Evolutionary conservation across 495 filamentous ascomycete genomes (phyloP), one percentile per base, ranked within the genome.

Genomic region (Hypoxylon fragiforme): DNA sequence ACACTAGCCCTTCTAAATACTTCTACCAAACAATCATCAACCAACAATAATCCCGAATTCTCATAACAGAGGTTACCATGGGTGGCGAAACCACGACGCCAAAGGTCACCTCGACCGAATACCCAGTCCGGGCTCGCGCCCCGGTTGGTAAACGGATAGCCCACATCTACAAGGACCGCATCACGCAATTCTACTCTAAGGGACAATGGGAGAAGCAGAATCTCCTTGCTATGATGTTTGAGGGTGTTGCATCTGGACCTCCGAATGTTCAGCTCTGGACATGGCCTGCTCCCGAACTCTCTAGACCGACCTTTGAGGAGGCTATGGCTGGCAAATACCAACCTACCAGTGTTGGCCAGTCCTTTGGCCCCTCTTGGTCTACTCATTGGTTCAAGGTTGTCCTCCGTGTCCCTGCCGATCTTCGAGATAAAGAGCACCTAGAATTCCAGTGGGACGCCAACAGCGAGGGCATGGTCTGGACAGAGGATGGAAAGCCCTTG

Each of bases 351-450:
- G 84, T 91, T 44, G 91, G 92, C 22, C 78, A 85, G 48, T 81
- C 76, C 11, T 97, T 97, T 61, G 94, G 94, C 3, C 94, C 94
- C 8, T 92, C 91, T 37, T 98, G 94, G 94, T 90, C 90, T 0
- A 98, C 94, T n/a, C 92, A 97, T 70, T 98, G 94, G 94, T 94
- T 97, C 79, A 86, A 84, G 35, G 81, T 96, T 44, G 73, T 83
- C 34, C 73, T 98, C 47, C 89, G 78, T 1, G 80, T 98, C 15
- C 94, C 94, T 13, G 55, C 77, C 57, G 74, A 89, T 1, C 77
- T 96, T 56, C 74, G 66, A 19, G 68, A 90, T 32, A 87, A 90
- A 58, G 81, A 88, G 48, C 85, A 86, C 19, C 73, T 98, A 28
- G 95, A 97, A 69, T 87, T 98, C 46, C 90, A 95, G 60, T 98